A percentile compares a stretch with the other conserved stretches of the same genome.
Conservation (phyloP, 768 basidiomycete species). For the Phlegmacium glaucopus region DNA sequence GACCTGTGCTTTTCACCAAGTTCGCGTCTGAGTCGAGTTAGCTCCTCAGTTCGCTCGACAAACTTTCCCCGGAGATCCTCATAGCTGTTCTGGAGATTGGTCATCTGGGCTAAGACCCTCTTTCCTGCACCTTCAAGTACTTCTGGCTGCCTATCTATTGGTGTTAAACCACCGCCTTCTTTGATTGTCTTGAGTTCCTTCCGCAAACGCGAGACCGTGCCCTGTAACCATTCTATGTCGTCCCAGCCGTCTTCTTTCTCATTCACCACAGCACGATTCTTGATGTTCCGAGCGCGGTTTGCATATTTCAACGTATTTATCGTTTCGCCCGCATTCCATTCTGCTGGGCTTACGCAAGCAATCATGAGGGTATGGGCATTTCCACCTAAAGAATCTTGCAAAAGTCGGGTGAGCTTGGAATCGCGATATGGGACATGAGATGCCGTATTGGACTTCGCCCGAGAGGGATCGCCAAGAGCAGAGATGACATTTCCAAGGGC, state of each 20-base stretch:
- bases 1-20: slow-evolving; percentile 70
- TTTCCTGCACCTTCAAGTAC: slow-evolving; percentile 62
- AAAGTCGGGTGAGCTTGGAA: slow-evolving; percentile 92
- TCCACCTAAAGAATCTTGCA: slow-evolving; percentile 96
- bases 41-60: slow-evolving; percentile 85
- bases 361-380: slow-evolving; percentile 99
- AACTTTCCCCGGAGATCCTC: slow-evolving; percentile 81
- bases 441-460: slow-evolving; percentile 78
- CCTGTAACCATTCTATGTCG: slow-evolving; percentile 94
- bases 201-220: slow-evolving; percentile 77
- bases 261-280: slow-evolving; percentile 88
- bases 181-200: slow-evolving; percentile 84
- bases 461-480: slow-evolving; percentile 89
- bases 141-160: slow-evolving; percentile 33
- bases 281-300: slow-evolving; percentile 95
- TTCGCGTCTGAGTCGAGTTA: slow-evolving; percentile 75
- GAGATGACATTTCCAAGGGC: slow-evolving; percentile 99
- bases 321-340: slow-evolving; percentile 94
- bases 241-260: slow-evolving; percentile 99
- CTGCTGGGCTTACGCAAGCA: slow-evolving; percentile 94
- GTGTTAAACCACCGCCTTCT: slow-evolving; percentile 46
- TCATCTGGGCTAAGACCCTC: slow-evolving; percentile 76
- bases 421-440: slow-evolving; percentile 97
- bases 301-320: slow-evolving; percentile 96
- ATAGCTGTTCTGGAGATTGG: slow-evolving; percentile 82